Evolutionary conservation across 805 yeast genomes (phyloP).

Genomic region (Isabelozyma heimii): DNA sequence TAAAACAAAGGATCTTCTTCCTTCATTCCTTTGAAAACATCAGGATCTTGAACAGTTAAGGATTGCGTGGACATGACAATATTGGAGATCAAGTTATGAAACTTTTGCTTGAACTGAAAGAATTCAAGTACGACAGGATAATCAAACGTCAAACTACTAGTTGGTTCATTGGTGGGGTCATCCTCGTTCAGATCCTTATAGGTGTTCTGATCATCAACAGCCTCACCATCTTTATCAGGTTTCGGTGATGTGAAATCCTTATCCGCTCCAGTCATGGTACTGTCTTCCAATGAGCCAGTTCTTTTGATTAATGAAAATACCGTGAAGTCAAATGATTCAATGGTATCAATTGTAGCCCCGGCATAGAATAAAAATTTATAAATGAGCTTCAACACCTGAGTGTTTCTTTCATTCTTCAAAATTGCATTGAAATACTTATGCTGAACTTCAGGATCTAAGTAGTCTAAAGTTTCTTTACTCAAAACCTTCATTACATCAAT

Average conservation of each 20-base stretch:
- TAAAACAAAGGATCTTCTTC: slow-evolving; percentile 50
- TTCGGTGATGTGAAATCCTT: not conserved
- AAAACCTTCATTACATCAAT: slow-evolving; percentile 37
- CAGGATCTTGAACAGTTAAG: slow-evolving; percentile 71
- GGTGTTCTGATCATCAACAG: not conserved
- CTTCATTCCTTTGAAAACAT: slow-evolving; percentile 61
- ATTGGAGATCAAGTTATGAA: slow-evolving; percentile 59
- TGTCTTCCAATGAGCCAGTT: slow-evolving; percentile 17
- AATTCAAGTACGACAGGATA: slow-evolving; percentile 67
- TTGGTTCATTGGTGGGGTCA: slow-evolving; percentile 3
- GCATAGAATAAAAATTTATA: slow-evolving; percentile 53
- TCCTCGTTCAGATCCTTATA: not conserved
- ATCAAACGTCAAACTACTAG: slow-evolving; percentile 31
- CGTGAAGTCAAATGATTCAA: slow-evolving; percentile 63
- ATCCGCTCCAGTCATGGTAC: slow-evolving; percentile 6
- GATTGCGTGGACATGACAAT: slow-evolving; percentile 68
- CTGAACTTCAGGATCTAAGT: slow-evolving; percentile 36
- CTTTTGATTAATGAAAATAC: slow-evolving; percentile 45
- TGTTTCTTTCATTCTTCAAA: slow-evolving; percentile 43
- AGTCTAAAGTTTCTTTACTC: slow-evolving; percentile 40
- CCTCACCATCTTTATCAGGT: not conserved
- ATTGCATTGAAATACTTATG: slow-evolving; percentile 31
- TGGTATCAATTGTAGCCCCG: slow-evolving; percentile 46
- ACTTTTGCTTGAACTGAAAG: slow-evolving; percentile 66
- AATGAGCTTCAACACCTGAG: slow-evolving; percentile 50